phyloP scores from a whole-genome alignment of 371 early-diverging fungal genomes.

The Nematocida minor region DNA sequence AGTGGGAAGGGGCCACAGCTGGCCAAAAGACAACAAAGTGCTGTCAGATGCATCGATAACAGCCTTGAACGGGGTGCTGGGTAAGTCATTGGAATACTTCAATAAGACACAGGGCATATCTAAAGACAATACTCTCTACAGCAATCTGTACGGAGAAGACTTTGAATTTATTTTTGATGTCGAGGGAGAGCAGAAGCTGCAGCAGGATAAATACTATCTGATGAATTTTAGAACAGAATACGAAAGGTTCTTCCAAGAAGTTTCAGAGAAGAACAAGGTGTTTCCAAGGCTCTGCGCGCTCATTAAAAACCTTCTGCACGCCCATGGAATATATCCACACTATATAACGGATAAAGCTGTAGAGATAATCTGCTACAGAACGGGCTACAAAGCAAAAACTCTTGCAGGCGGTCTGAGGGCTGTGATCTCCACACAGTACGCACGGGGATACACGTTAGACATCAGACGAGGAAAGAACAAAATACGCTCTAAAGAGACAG shows the following conservation, averaged over 20 bases:
- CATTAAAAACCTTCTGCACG: slow-evolving; percentile 19
- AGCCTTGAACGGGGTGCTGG: slow-evolving; percentile 37
- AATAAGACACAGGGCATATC: slow-evolving; percentile 21
- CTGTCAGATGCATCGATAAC: slow-evolving; percentile 24
- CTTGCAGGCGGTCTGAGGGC: slow-evolving; percentile 19
- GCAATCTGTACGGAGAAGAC: background rate
- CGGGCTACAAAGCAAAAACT: background rate
- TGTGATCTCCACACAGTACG: slow-evolving; percentile 41
- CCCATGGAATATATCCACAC: slow-evolving; percentile 44
- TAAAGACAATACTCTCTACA: background rate
- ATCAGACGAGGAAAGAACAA: slow-evolving; percentile 12
- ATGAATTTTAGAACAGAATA: slow-evolving; percentile 35
- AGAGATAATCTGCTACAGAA: slow-evolving; percentile 42
- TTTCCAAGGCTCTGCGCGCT: slow-evolving; percentile 34
- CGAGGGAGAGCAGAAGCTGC: background rate
- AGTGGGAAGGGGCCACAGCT: slow-evolving; percentile 10
- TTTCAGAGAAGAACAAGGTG: background rate
- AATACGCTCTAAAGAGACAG: slow-evolving; percentile 9
- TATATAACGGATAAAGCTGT: slow-evolving; percentile 17
- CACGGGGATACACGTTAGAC: slow-evolving; percentile 19
- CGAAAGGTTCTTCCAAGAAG: slow-evolving; percentile 34
- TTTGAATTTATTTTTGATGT: slow-evolving; percentile 38
- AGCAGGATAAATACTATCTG: slow-evolving; percentile 20
- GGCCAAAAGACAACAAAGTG: slow-evolving; percentile 19
- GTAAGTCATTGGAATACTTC: background rate